A percentile compares a stretch with the other conserved stretches of the same genome.
Evolutionary conservation across 1,284 basidiomycete genomes (phyloP).

Genomic region (Trichosporon coremiiforme): DNA sequence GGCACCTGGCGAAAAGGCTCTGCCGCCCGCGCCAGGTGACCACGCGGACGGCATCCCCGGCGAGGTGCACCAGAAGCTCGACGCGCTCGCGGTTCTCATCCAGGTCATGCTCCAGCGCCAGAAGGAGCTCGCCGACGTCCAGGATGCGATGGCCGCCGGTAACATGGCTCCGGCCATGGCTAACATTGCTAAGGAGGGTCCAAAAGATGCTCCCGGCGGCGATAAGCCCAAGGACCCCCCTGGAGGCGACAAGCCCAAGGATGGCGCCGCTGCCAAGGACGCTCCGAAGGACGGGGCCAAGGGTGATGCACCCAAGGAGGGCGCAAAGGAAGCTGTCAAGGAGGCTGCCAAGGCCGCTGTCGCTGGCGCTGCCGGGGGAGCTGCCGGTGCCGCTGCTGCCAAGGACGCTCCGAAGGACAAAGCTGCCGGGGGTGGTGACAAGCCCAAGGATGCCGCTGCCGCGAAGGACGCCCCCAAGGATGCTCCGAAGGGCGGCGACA

Average conservation of each 20-base stretch:
- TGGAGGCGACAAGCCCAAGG: background rate
- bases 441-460: background rate
- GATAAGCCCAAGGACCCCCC: background rate
- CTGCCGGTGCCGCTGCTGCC: background rate
- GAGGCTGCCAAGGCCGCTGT: no score
- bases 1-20: constrained; percentile 27
- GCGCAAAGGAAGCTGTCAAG: no score
- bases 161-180: background rate
- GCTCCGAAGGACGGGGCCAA: background rate
- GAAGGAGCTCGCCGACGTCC: constrained; percentile 41
- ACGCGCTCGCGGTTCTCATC: constrained; percentile 45
- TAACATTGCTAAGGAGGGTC: background rate
- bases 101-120: constrained; percentile 38
- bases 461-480: background rate
- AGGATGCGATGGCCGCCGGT: constrained; percentile 19
- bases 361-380: no score
- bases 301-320: background rate
- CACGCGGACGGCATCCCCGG: constrained; percentile 23
- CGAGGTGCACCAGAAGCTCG: constrained; percentile 47
- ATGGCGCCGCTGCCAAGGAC: background rate
- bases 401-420: background rate
- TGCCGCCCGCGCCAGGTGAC: constrained; percentile 13
- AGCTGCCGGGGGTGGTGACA: background rate
- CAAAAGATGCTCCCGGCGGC: no score
- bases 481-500: no score